Percentiles rank a stretch among this genome's conserved stretches.
These are phyloP conservation scores for Globisporangium paddicum DNA, from an alignment of 352 stramenopile species.

Conservation along the genomic window DNA sequence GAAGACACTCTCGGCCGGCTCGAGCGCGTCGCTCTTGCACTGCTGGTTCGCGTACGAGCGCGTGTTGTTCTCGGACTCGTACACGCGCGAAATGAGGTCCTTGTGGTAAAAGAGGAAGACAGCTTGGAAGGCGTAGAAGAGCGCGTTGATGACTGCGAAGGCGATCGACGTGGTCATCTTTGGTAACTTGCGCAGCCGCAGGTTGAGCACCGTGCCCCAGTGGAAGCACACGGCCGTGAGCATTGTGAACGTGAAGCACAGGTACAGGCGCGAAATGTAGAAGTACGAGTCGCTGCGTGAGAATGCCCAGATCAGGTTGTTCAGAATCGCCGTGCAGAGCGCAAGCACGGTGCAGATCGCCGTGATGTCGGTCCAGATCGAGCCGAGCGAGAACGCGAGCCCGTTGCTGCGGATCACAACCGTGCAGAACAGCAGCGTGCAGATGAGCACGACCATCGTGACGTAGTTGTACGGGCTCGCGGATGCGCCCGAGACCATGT, in stretches of 20 bases:
- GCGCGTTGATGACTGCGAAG: conserved; percentile 65
- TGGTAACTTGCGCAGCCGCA: conserved; percentile 69
- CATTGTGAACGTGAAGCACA: conserved; percentile 89
- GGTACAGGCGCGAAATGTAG: conserved; percentile 71
- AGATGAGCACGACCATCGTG: conserved; percentile 81
- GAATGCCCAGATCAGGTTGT: conserved; percentile 85
- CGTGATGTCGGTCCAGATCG: conserved; percentile 85
- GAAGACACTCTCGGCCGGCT: conserved; percentile 64
- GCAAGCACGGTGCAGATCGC: conserved; percentile 80
- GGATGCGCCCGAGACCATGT: conserved; percentile 49
- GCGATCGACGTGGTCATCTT: conserved; percentile 58
- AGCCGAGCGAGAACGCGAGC: conserved; percentile 75
- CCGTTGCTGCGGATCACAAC: conserved; percentile 82
- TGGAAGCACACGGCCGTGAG: conserved; percentile 85
- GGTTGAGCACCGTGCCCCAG: conserved; percentile 80
- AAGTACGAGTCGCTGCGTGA: conserved; percentile 66
- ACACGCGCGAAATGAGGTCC: conserved; percentile 66
- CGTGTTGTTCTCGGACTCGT: conserved; percentile 60
- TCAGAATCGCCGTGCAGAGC: conserved; percentile 67
- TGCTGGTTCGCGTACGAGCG: conserved; percentile 75
- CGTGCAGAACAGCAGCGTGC: conserved; percentile 75
- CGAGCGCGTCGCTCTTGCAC: conserved; percentile 53
- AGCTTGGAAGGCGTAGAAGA: conserved; percentile 82
- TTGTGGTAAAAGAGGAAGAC: conserved; percentile 64
- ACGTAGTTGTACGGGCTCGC: conserved; percentile 88